Conservation (phyloP, 495 filamentous ascomycete genomes). For the Xylaria acuta region DNA sequence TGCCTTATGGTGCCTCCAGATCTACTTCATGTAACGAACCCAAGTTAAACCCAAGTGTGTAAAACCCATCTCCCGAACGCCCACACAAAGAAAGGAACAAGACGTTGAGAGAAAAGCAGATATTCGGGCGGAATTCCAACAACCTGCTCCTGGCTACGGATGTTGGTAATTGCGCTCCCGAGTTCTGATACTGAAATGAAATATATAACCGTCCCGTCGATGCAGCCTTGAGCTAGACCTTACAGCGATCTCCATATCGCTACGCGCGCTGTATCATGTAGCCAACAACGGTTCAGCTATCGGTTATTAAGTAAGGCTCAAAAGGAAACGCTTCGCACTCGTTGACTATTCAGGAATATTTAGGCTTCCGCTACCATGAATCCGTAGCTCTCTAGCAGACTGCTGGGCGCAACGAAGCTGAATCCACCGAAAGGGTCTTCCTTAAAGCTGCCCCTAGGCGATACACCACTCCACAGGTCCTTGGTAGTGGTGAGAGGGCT, state of each 20-base stretch:
- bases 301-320: not conserved
- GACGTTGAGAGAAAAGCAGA: not conserved
- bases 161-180: not conserved
- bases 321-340: not conserved
- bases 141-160: slow-evolving; percentile 3
- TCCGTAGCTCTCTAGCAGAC: slow-evolving; percentile 71
- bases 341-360: not conserved
- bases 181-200: not conserved
- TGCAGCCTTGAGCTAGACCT: not conserved
- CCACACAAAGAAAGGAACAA: not conserved
- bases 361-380: slow-evolving; percentile 29
- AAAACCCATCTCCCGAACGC: not conserved
- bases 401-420: slow-evolving; percentile 90
- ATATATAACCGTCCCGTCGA: not conserved
- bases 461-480: slow-evolving; percentile 40
- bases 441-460: slow-evolving; percentile 49
- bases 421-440: slow-evolving; percentile 91
- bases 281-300: not conserved
- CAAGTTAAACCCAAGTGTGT: not conserved
- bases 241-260: not conserved
- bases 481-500: slow-evolving; percentile 66
- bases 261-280: not conserved
- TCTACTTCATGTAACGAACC: not conserved
- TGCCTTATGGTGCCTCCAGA: not conserved
- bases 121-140: not conserved